Evolutionary conservation across 2,329 filamentous ascomycete species (phyloP), one percentile per base, ranked within the genome.

Genomic region (Cytospora piceicola): DNA sequence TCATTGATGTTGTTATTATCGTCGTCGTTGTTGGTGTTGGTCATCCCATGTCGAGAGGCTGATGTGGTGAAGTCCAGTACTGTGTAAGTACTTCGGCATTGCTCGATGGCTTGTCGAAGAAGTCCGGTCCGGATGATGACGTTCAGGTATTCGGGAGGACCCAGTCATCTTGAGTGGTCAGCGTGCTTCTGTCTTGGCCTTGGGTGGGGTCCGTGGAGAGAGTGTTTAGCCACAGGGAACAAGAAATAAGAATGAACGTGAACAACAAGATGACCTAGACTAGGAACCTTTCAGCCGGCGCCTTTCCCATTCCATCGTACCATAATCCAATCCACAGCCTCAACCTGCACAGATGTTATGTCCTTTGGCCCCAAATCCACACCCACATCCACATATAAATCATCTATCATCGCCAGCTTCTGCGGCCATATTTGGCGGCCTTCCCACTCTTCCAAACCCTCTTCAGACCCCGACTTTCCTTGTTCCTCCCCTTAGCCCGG

Each of bases 81-180:
- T 20, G 36, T n/a, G n/a, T n/a, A n/a, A n/a, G n/a, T n/a, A n/a
- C n/a, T n/a, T 54, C 49, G 59, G 49, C 62, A 49, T 49, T 46
- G 46, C 3, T 22, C 12, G 46, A 24, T 42, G 56, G 56, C 57
- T 30, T 39, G 51, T 42, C 49, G 46, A 65, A 55, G 46, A 65
- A 55, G 54, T 54, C 60, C 54, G 57, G 63, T 27, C 56, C 63
- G 63, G 64, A 53, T 65, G 61, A 68, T 67, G 64, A 67, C 62
- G 52, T 30, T 52, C 30, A 69, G 64, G 12, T 49, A n/a, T 14
- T 49, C 46, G 46, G 46, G 11, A 49, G n/a, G 46, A 49, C n/a
- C 42, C 7, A 5, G 42, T n/a, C n/a, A 3, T 3, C 20, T n/a
- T 2, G 6, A 39, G 14, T 39, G 32, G 17, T 42, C 39, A 17